phyloP scores from a whole-genome alignment of 1,139 yeast species.

The Yamadazyma trypodendri region DNA sequence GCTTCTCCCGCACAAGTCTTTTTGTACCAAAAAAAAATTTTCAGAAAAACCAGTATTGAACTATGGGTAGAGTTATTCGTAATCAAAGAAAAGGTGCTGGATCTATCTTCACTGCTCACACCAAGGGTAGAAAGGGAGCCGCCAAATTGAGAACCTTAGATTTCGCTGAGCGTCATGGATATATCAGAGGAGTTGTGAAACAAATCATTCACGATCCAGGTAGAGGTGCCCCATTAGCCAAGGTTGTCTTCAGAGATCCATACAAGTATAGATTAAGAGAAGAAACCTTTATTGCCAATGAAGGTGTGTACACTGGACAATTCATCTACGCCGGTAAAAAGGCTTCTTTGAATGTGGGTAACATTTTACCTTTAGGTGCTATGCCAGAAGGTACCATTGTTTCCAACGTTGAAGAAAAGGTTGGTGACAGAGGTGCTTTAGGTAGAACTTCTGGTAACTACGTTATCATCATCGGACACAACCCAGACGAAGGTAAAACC shows the following conservation, averaged over 20 bases:
- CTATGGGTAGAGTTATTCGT: slow-evolving; percentile 98
- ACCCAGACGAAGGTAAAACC: slow-evolving; percentile 98
- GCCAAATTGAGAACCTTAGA: slow-evolving; percentile 99
- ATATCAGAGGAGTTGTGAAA: slow-evolving; percentile 98
- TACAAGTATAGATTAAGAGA: slow-evolving; percentile 97
- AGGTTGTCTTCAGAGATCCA: slow-evolving; percentile 99
- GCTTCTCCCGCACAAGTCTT: not conserved
- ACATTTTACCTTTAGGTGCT: slow-evolving; percentile 93
- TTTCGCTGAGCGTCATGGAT: slow-evolving; percentile 99
- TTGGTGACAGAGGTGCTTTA: slow-evolving; percentile 99
- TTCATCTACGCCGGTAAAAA: slow-evolving; percentile 98
- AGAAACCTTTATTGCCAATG: slow-evolving; percentile 98
- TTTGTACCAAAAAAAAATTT: slow-evolving; percentile 8
- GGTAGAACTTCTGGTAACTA: slow-evolving; percentile 99
- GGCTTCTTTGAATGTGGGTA: slow-evolving; percentile 97
- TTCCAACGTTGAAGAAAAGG: slow-evolving; percentile 97
- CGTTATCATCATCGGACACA: slow-evolving; percentile 98
- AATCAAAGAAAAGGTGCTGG: slow-evolving; percentile 99
- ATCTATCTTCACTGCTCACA: slow-evolving; percentile 99
- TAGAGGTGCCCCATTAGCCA: slow-evolving; percentile 99
- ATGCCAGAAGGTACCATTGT: slow-evolving; percentile 99
- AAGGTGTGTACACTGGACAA: slow-evolving; percentile 99
- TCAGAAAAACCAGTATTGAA: not conserved
- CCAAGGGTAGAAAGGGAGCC: slow-evolving; percentile 99
- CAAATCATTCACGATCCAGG: slow-evolving; percentile 99